Evolutionary conservation across 2,329 filamentous ascomycete genomes (phyloP), one percentile per base, ranked within the genome.

Genomic region (Venturia pyrina): DNA sequence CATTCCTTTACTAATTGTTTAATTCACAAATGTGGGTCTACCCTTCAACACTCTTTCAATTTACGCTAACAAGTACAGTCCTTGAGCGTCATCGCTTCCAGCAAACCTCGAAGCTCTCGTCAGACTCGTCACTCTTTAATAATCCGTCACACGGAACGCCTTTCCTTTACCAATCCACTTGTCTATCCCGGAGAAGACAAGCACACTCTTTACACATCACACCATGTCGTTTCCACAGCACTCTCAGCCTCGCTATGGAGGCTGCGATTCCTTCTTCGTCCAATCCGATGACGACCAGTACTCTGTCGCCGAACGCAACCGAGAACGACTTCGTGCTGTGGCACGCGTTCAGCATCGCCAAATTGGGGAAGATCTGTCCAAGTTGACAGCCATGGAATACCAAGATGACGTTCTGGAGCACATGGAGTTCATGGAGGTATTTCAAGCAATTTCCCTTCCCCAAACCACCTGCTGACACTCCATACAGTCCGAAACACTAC

Each of bases 371-470:
- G 91, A 98, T 75, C 85, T 98, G 70, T 97, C 93, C 59, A 87
- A 88, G 71, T 81, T 90, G 71, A 91, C 92, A 62, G 88, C 87
- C 68, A 91, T 96, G 66, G 92, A 97, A 79, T 96, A 98, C 75
- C 85, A 96, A 71, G 91, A 96, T 77, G 93, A 98, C 76, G 89
- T 97, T 75, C 87, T 98, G 80, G 85, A 89, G 74, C 93, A 98
- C 79, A 95, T 97, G 89, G 86, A 91, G 76, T 84, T 90, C 73
- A 97, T 99, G 93, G 95, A 99, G 87, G 86, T 86, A 74, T 70
- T 83, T 80, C 68, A 24, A 63, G 63, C 43, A 10, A 57, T 34
- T 63, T 17, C 21, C 21, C 8, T 2, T 21, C 73, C 69, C 65
- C 34, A 3, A 32, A 24, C 6, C 66, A 64, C 61, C 50, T 67